Conservation (phyloP, 257 asterid genomes). For the Scutellaria minor region DNA sequence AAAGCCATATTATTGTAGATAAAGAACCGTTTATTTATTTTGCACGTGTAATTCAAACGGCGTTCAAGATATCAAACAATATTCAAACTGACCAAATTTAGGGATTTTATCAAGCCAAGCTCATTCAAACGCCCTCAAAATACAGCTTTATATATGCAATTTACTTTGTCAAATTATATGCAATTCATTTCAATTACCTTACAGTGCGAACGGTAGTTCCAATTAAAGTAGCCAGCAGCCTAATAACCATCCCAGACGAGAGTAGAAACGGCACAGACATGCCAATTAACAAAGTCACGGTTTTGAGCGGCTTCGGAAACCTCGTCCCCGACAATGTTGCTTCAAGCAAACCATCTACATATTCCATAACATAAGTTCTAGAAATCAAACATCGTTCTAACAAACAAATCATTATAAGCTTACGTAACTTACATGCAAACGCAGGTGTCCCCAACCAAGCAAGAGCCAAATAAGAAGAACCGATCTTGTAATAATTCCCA, state of each 20-base stretch:
- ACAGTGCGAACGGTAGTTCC: conserved; percentile 75
- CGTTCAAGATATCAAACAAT: conserved; percentile 10
- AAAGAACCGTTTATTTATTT: too few relatives aligned
- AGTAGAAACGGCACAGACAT: conserved; percentile 68
- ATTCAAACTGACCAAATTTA: background rate
- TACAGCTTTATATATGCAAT: background rate
- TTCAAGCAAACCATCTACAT: conserved; percentile 92
- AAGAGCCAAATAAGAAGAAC: conserved; percentile 80
- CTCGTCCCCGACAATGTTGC: conserved; percentile 92
- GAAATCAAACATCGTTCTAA: conserved; percentile 18
- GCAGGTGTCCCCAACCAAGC: conserved; percentile 92
- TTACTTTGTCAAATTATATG: background rate
- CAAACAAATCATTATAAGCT: background rate
- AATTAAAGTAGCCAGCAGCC: conserved; percentile 62
- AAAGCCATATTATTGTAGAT: background rate
- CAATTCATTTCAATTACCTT: conserved; percentile 50
- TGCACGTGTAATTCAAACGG: background rate
- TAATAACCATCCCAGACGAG: conserved; percentile 80
- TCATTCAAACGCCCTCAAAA: background rate
- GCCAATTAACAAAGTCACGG: conserved; percentile 75
- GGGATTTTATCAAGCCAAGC: background rate
- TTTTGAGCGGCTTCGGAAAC: conserved; percentile 90
- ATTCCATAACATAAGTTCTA: conserved; percentile 43
- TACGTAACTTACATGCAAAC: conserved; percentile 83
- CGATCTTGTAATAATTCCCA: conserved; percentile 75